phyloP scores from a whole-genome alignment of 2,329 filamentous ascomycete species.

The Sclerotinia borealis region DNA sequence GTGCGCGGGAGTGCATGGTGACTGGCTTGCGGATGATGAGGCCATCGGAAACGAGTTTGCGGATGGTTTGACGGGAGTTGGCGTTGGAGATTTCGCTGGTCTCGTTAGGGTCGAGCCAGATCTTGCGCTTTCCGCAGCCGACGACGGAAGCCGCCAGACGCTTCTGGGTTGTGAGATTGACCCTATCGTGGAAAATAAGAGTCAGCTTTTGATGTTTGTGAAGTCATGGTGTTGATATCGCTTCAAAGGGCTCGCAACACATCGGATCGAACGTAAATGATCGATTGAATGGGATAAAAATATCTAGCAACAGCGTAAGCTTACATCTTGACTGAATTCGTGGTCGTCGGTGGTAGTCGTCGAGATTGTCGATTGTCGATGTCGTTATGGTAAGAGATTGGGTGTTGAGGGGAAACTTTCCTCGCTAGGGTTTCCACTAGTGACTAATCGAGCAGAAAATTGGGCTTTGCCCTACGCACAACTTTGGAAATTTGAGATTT shows the following conservation, averaged over 20 bases:
- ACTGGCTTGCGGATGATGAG: constrained; percentile 99
- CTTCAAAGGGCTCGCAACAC: neutral
- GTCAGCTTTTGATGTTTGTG: constrained; percentile 20
- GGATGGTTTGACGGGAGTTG: constrained; percentile 99
- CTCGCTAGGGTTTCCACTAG: too few species aligned
- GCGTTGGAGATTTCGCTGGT: constrained; percentile 99
- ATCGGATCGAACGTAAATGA: neutral
- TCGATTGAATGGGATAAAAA: constrained; percentile 8
- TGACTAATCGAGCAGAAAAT: too few species aligned
- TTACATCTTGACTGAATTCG: constrained; percentile 32
- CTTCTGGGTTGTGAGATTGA: constrained; percentile 99
- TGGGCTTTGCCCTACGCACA: too few species aligned
- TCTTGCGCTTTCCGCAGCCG: constrained; percentile 99
- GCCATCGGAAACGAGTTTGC: constrained; percentile 99
- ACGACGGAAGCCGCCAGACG: constrained; percentile 98
- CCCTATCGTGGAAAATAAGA: constrained; percentile 54
- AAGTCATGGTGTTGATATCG: constrained; percentile 2
- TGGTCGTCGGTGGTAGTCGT: constrained; percentile 31
- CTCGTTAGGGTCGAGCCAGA: constrained; percentile 99
- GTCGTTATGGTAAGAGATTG: too few species aligned
- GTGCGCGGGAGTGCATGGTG: constrained; percentile 98
- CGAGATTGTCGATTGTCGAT: constrained; percentile 27
- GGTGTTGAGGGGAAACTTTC: too few species aligned
- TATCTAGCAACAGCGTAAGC: constrained; percentile 14
- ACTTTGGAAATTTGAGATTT: too few species aligned